Base-by-base conservation (phyloP, 2,329 filamentous ascomycete genomes). In the Aspergillus udagawae region DNA sequence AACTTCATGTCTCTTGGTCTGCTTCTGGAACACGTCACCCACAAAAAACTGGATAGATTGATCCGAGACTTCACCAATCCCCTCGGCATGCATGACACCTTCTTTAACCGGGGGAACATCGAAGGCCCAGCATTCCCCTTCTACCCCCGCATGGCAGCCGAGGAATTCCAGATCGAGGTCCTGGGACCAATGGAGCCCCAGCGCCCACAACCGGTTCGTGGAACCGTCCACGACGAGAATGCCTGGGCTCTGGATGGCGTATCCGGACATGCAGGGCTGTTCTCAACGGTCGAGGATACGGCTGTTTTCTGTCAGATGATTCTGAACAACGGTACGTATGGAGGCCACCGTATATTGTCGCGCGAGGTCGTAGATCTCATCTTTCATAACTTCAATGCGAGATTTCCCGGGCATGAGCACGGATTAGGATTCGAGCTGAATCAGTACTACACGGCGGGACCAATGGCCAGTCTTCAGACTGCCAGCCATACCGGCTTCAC, bases 151-250 rank as follows among this genome's bases (percentile, higher is more conserved):
- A 71, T 65, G 55, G 72, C 70, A 3, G 54, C 70, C 6, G 62
- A 67, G 29, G 71, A 74, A 56, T 73, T 69, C 53, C 68, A 74
- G 53, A 65, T 69, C 8, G 63, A 61, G n/a, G 70, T 69, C 21
- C 57, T 67, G 4, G 67, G 69, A 4, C 54, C 64, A 5, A 51
- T 42, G 2, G 72, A 72, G 53, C 73, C 73, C 3, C 52, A 67
- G 21, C 65, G 73, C 9, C 72, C 73, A 1, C 73, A 76, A 51
- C 73, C 73, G 0, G 71, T 76, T 6, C 71, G 70, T 3, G 73
- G 73, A 3, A 75, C 71, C 3, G 73, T 76, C 35, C 70, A 70
- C 60, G 71, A 75, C 56, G 72, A 75, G 55, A 74, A 74, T 41
- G 66, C 72, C 17, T 75, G 70, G 70, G 59, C 67, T 14, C 60